These are phyloP conservation scores for Pyrenochaeta sp. DNA, from an alignment of 2,329 filamentous ascomycete species.

Conservation along the genomic window DNA sequence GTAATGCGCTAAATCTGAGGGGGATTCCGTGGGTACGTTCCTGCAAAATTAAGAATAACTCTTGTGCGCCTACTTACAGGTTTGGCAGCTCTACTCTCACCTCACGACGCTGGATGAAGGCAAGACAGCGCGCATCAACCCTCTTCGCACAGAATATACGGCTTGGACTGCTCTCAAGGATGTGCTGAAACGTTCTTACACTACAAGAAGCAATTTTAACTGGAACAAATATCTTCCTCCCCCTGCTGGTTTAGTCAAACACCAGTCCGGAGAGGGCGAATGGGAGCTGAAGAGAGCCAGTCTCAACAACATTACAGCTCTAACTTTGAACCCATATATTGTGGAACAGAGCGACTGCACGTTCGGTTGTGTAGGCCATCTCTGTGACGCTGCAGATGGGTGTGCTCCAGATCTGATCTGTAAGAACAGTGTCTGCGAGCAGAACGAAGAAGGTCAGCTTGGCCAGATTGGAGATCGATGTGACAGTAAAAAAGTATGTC, in stretches of 20 bases:
- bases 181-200: slow-evolving; percentile 30
- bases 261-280: slow-evolving; percentile 1
- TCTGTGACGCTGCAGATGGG: slow-evolving; percentile 39
- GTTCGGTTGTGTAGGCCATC: slow-evolving; percentile 42
- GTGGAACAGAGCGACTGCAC: slow-evolving; percentile 36
- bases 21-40: slow-evolving; percentile 48
- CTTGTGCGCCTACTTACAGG: slow-evolving; percentile 2
- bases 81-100: slow-evolving; percentile 40
- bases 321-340: slow-evolving; percentile 42
- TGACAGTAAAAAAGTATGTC: slow-evolving; percentile 39
- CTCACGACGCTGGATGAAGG: slow-evolving; percentile 37
- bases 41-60: background rate
- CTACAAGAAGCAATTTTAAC: slow-evolving; percentile 40
- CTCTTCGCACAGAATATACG: slow-evolving; percentile 26
- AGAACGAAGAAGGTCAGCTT: slow-evolving; percentile 27
- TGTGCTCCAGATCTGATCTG: slow-evolving; percentile 39
- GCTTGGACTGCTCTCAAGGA: slow-evolving; percentile 35
- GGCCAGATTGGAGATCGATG: slow-evolving; percentile 36
- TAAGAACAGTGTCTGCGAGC: slow-evolving; percentile 43
- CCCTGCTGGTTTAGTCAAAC: slow-evolving; percentile 9
- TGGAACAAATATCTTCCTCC: slow-evolving; percentile 39
- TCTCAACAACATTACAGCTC: slow-evolving; percentile 27
- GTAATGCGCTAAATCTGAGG: slow-evolving; percentile 44
- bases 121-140: slow-evolving; percentile 29
- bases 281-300: slow-evolving; percentile 3